Base-by-base conservation (phyloP, 2,329 filamentous ascomycete species). In the Aspergillus felis region DNA sequence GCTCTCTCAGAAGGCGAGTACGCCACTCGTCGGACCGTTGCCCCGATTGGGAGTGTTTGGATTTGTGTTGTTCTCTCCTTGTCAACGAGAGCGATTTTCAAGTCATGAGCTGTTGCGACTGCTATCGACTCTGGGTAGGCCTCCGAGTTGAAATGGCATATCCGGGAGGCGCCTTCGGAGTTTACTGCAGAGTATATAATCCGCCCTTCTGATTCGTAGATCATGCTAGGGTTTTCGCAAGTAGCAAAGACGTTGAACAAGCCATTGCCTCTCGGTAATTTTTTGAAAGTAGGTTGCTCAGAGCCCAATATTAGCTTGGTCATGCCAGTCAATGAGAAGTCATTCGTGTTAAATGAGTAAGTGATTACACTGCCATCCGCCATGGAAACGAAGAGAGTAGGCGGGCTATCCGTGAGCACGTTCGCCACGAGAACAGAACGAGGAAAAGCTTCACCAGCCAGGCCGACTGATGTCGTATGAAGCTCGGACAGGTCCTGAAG, bases 131-230 rank as follows among this genome's bases (percentile, higher is more conserved):
- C 83, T 0, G 92, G 91, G 68, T 90, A 99, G 1, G 89, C 89
- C 64, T 88, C 85, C 0, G 88, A 82, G 71, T 97, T 84, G 68
- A 99, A 95, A 0, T 89, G 83, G 59, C 90, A 94, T 5, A 97
- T 87, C 50, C 85, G 88, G 1, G 87, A 87, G 1, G 91, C 90
- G 61, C 92, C 88, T 60, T 96, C 90, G 2, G 92, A 91, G 12
- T 93, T 96, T 1, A 97, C 91, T 1, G 94, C 92, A 4, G 92
- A 96, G 76, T 95, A 99, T 0, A 96, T 86, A 44, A 97, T 88
- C 24, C 92, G 84, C 0, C 90, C 91, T 69, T 97, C 92, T 0
- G 87, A 87, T 8, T 89, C 90, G 70, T 99, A 97, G 51, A 99
- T 96, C 55, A 99, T 76, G 61, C 91, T 97, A 0, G 94, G 90